phyloP scores from a whole-genome alignment of 1,139 yeast species.

The Zygotorulaspora mrakii region DNA sequence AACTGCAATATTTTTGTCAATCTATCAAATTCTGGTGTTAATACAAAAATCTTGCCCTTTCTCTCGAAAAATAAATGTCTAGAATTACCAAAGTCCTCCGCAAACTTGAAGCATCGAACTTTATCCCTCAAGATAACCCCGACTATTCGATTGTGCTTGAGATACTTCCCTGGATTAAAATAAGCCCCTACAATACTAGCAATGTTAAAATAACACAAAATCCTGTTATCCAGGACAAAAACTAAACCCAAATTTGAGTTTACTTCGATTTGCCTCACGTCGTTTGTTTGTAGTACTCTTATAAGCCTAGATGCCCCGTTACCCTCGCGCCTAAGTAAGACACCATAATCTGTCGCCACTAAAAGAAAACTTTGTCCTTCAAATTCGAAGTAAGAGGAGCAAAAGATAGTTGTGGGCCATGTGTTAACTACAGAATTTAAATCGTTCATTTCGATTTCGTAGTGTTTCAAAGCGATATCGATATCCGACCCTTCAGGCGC shows the following conservation, averaged over 20 bases:
- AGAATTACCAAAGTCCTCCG: slow-evolving; percentile 54
- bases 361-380: slow-evolving; percentile 32
- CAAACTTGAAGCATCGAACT: slow-evolving; percentile 57
- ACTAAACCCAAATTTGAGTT: slow-evolving; percentile 56
- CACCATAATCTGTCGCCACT: slow-evolving; percentile 38
- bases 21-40: slow-evolving; percentile 45
- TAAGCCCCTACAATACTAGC: slow-evolving; percentile 40
- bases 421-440: slow-evolving; percentile 17
- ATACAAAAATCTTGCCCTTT: slow-evolving; percentile 39
- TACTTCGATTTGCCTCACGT: slow-evolving; percentile 60
- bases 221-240: slow-evolving; percentile 56
- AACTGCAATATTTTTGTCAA: slow-evolving; percentile 52
- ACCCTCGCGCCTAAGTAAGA: slow-evolving; percentile 34
- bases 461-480: slow-evolving; percentile 44
- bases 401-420: slow-evolving; percentile 40
- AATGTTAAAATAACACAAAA: slow-evolving; percentile 59
- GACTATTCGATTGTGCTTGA: slow-evolving; percentile 29
- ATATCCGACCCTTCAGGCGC: slow-evolving; percentile 63
- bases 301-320: slow-evolving; percentile 42
- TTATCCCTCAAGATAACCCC: slow-evolving; percentile 38
- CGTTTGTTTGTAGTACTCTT: slow-evolving; percentile 50
- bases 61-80: slow-evolving; percentile 54
- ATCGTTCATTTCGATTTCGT: slow-evolving; percentile 27
- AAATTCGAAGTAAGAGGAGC: slow-evolving; percentile 45
- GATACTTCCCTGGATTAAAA: slow-evolving; percentile 31